phyloP scores from a whole-genome alignment of 2,329 filamentous ascomycete species.

The Capronia epimyces region DNA sequence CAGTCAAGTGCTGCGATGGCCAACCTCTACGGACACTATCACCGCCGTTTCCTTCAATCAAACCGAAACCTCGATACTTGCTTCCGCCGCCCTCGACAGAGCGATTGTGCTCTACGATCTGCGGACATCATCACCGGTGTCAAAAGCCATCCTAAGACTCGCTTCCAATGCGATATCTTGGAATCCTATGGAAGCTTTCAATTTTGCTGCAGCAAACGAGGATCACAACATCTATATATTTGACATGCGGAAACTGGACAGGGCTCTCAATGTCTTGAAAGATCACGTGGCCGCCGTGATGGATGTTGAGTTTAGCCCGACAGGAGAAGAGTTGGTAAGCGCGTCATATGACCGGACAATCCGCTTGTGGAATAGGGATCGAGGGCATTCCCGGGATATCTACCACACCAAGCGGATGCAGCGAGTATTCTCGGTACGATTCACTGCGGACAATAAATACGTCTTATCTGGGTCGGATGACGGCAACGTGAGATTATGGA shows the following conservation, averaged over 20 bases:
- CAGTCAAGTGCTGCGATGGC: conserved; percentile 79
- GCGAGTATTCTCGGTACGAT: conserved; percentile 77
- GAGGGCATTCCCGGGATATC: conserved; percentile 82
- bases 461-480: conserved; percentile 88
- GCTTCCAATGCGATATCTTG: conserved; percentile 78
- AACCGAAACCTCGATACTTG: conserved; percentile 85
- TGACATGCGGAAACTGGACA: conserved; percentile 85
- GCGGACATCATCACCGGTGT: conserved; percentile 74
- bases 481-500: conserved; percentile 86
- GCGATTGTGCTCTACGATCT: conserved; percentile 88
- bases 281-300: conserved; percentile 89
- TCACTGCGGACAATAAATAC: conserved; percentile 85
- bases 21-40: conserved; percentile 83
- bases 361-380: conserved; percentile 72
- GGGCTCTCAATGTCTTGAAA: conserved; percentile 82
- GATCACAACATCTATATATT: conserved; percentile 92
- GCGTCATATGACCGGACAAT: conserved; percentile 86
- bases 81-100: conserved; percentile 76
- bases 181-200: conserved; percentile 97
- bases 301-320: conserved; percentile 93
- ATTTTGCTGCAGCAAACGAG: conserved; percentile 87
- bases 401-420: conserved; percentile 99
- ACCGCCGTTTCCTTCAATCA: conserved; percentile 86
- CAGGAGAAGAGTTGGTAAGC: conserved; percentile 85
- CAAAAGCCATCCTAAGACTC: conserved; percentile 74